Evolutionary conservation across 257 asterid species (phyloP), one percentile per base, ranked within the genome.

Genomic region (Ballota nigra): DNA sequence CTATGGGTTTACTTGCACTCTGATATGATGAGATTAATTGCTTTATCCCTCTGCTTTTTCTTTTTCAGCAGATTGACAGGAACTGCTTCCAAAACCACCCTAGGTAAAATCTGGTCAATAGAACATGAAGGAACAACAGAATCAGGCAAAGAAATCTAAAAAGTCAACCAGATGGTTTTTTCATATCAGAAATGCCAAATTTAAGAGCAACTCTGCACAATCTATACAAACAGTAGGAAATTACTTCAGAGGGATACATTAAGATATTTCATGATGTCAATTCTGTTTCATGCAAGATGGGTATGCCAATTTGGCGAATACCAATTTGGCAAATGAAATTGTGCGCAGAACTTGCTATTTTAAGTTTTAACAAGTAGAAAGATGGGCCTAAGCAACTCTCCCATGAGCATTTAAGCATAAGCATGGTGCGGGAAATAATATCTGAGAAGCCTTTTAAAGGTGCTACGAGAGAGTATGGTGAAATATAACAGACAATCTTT

Each of bases 41-140:
- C 88, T 83, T 78, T 81, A 53, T 83, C 81, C 79, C 84, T 85
- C 72, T 80, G 94, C 77, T 70, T 86, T 83, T 94, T 91, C 85
- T 80, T 94, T 62, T 76, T 86, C 68, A 94, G 92, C 81, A 89
- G 80, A 72, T 85, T 83, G 80, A 86, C 8, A 6, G 99, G 97
- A 77, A 60, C 81, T 45, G 97, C 92, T 82, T 94, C 96, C 86
- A 89, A 81, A 72, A 91, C 95, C 62, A 94, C 83, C 79, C 99
- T 86, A 49, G 99, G 99, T 74, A 91, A 77, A 78, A 94, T 79
- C 97, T 94, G 53, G 60, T 63, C 69, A 75, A 65, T 70, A 60
- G 22, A 71, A 64, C 29, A 49, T 40, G 56, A 78, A 41, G 4
- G 22, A 70, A 63, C 19, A 73, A 66, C 4, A 43, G 69, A 63